Percentiles rank a stretch among this genome's conserved stretches.
These are phyloP conservation scores for Suillus subaureus DNA, from an alignment of 768 basidiomycete species.

Conservation along the genomic window DNA sequence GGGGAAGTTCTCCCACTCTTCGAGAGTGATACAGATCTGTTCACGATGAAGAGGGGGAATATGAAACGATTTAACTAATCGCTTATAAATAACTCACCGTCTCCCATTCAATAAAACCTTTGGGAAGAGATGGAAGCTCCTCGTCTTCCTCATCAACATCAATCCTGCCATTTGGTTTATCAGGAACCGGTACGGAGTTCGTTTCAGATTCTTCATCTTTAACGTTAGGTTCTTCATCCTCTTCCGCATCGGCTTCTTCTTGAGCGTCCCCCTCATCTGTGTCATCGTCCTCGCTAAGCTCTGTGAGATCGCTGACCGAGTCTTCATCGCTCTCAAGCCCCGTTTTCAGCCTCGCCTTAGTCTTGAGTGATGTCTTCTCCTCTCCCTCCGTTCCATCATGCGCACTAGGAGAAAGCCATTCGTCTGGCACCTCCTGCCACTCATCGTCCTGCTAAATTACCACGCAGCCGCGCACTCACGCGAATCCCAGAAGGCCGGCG, in stretches of 20 bases:
- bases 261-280: slow-evolving; percentile 19
- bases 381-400: slow-evolving; percentile 20
- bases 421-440: slow-evolving; percentile 81
- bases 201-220: slow-evolving; percentile 30
- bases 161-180: slow-evolving; percentile 3
- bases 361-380: slow-evolving; percentile 18
- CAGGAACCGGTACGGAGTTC: slow-evolving; percentile 3
- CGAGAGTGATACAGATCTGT: slow-evolving; percentile 80
- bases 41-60: slow-evolving; percentile 8
- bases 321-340: slow-evolving; percentile 65
- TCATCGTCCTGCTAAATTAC: slow-evolving; percentile 51
- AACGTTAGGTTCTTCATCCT: slow-evolving; percentile 17
- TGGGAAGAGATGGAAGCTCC: slow-evolving; percentile 32
- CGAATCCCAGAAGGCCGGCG: slow-evolving; percentile 56
- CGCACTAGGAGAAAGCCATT: slow-evolving; percentile 50
- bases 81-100: slow-evolving; percentile 54
- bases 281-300: slow-evolving; percentile 56
- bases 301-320: slow-evolving; percentile 74
- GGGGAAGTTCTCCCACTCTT: slow-evolving; percentile 84
- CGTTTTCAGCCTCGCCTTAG: slow-evolving; percentile 38
- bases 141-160: slow-evolving; percentile 11
- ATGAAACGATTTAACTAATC: neutral
- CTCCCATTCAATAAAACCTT: slow-evolving; percentile 87
- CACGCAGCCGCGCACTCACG: slow-evolving; percentile 66
- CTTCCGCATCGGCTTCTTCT: slow-evolving; percentile 19